Evolutionary conservation across 805 yeast genomes (phyloP).

Genomic region (Cyberlindnera mrakii): DNA sequence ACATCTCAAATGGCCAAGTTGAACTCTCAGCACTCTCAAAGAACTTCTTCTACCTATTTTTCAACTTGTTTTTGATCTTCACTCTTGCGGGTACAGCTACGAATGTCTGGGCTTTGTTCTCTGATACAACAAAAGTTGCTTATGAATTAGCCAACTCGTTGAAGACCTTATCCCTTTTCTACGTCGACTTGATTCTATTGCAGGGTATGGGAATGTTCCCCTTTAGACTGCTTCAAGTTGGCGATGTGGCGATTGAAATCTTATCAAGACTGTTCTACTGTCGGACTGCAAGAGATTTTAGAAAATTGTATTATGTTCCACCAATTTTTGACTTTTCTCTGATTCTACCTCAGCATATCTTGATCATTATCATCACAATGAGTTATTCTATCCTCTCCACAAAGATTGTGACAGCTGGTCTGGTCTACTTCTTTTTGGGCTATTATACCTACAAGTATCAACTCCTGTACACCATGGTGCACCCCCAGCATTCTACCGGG

Average conservation of each 20-base stretch:
- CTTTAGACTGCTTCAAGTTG: constrained; percentile 71
- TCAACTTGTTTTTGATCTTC: constrained; percentile 87
- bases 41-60: constrained; percentile 91
- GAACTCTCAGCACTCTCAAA: constrained; percentile 88
- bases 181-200: constrained; percentile 77
- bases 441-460: constrained; percentile 89
- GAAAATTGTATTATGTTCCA: constrained; percentile 65
- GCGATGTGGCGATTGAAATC: constrained; percentile 69
- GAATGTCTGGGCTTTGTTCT: constrained; percentile 67
- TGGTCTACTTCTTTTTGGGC: constrained; percentile 78
- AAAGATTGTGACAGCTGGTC: constrained; percentile 79
- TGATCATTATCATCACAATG: constrained; percentile 78
- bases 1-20: constrained; percentile 85
- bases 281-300: constrained; percentile 78
- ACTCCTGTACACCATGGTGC: constrained; percentile 83
- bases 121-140: constrained; percentile 89
- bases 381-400: constrained; percentile 89
- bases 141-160: constrained; percentile 79
- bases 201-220: constrained; percentile 91
- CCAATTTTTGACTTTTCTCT: constrained; percentile 91
- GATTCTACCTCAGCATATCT: constrained; percentile 84
- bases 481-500: constrained; percentile 95
- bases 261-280: constrained; percentile 49
- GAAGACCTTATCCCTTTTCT: constrained; percentile 74
- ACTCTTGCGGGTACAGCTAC: constrained; percentile 92